Evolutionary conservation across 305 asterid species (phyloP).

Genomic region (Ajuga reptans): DNA sequence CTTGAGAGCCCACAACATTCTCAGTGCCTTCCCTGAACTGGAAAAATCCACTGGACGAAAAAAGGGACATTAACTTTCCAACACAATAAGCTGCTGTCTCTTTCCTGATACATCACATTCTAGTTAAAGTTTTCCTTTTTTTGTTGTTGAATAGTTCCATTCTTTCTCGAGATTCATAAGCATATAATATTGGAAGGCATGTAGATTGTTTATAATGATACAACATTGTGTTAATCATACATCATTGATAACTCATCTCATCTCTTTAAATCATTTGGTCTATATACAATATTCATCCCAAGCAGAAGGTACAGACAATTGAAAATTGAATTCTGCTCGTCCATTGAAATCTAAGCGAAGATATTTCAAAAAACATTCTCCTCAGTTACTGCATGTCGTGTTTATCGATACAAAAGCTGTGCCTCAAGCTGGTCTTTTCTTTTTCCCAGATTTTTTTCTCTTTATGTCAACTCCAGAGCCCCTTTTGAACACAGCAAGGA

Average conservation of each 20-base stretch:
- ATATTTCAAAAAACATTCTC: slow-evolving; percentile 4
- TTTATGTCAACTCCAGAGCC: slow-evolving; percentile 37
- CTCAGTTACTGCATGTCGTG: neutral
- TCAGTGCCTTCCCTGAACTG: slow-evolving; percentile 71
- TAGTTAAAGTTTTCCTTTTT: neutral
- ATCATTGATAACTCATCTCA: slow-evolving; percentile 13
- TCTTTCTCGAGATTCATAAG: slow-evolving; percentile 29
- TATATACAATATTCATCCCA: slow-evolving; percentile 18
- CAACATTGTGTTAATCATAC: slow-evolving; percentile 11
- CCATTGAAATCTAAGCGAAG: neutral
- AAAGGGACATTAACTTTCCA: slow-evolving; percentile 39
- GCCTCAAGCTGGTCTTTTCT: slow-evolving; percentile 36
- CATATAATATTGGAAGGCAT: slow-evolving; percentile 18
- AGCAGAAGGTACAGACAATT: neutral
- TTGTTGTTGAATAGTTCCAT: slow-evolving; percentile 22
- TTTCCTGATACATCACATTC: slow-evolving; percentile 18
- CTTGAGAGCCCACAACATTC: slow-evolving; percentile 78
- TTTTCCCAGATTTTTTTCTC: slow-evolving; percentile 52
- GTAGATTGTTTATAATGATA: slow-evolving; percentile 20
- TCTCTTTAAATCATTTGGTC: slow-evolving; percentile 19
- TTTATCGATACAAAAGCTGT: slow-evolving; percentile 10
- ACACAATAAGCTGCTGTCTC: slow-evolving; percentile 15
- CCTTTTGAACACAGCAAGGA: slow-evolving; percentile 76
- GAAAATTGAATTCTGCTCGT: neutral
- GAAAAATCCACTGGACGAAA: slow-evolving; percentile 38